Percentiles rank a stretch among this genome's conserved stretches.
phyloP scores from a whole-genome alignment of 768 basidiomycete species.

The Auriscalpium vulgare region DNA sequence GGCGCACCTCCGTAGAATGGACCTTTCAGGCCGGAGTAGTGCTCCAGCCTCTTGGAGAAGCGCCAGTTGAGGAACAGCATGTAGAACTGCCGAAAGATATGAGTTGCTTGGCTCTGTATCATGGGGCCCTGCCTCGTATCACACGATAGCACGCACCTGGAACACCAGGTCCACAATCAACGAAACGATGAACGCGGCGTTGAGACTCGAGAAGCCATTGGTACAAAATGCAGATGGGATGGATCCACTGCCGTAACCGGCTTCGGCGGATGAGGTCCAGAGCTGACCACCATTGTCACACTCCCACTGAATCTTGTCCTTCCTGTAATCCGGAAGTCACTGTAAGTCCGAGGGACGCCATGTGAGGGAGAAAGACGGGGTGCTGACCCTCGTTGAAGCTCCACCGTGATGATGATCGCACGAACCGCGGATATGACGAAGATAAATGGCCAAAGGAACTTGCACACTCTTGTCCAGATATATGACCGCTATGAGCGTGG shows the following conservation, averaged over 20 bases:
- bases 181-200: slow-evolving; percentile 56
- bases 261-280: slow-evolving; percentile 39
- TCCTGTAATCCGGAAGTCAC: slow-evolving; percentile 28
- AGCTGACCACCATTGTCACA: slow-evolving; percentile 64
- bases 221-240: slow-evolving; percentile 52
- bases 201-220: slow-evolving; percentile 50
- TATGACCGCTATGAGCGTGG: slow-evolving; percentile 49
- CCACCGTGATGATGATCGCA: slow-evolving; percentile 65
- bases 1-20: slow-evolving; percentile 52
- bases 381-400: slow-evolving; percentile 61
- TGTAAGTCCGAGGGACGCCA: slow-evolving; percentile 1
- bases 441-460: slow-evolving; percentile 65
- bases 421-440: slow-evolving; percentile 58
- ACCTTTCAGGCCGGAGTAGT: slow-evolving; percentile 58
- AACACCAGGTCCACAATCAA: slow-evolving; percentile 58
- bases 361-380: slow-evolving; percentile 17
- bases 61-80: slow-evolving; percentile 74
- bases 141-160: slow-evolving; percentile 38
- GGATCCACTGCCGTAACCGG: slow-evolving; percentile 34
- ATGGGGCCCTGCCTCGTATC: neutral
- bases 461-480: slow-evolving; percentile 55
- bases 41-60: slow-evolving; percentile 61
- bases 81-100: slow-evolving; percentile 41
- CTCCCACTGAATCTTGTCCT: slow-evolving; percentile 66
- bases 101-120: neutral